phyloP scores from a whole-genome alignment of 2,329 filamentous ascomycete species.

The Ceratocystis cacaofunesta region DNA sequence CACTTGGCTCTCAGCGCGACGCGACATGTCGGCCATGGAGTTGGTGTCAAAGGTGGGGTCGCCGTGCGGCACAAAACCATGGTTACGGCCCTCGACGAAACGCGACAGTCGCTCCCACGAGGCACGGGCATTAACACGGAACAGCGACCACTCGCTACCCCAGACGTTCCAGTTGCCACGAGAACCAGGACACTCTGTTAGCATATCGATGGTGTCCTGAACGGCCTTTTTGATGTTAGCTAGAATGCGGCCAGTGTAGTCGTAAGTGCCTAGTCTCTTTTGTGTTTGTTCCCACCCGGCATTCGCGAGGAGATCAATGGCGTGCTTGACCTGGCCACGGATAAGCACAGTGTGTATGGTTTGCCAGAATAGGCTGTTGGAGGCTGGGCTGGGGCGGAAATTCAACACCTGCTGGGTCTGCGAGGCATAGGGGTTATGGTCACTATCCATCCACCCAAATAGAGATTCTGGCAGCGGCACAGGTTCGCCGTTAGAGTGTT shows the following conservation, averaged over 20 bases:
- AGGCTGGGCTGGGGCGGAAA: conserved; percentile 56
- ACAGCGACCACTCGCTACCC: conserved; percentile 68
- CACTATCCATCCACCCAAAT: conserved; percentile 65
- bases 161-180: conserved; percentile 68
- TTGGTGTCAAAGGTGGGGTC: conserved; percentile 26
- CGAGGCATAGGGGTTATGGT: conserved; percentile 57
- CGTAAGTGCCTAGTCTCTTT: conserved; percentile 48
- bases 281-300: conserved; percentile 68
- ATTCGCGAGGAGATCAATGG: conserved; percentile 51
- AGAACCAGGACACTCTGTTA: conserved; percentile 59
- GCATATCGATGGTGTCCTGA: conserved; percentile 49
- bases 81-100: conserved; percentile 55
- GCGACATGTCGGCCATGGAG: conserved; percentile 47
- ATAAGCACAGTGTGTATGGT: conserved; percentile 59
- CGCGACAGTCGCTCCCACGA: conserved; percentile 56
- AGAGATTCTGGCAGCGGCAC: conserved; percentile 59
- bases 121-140: conserved; percentile 58
- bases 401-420: conserved; percentile 51
- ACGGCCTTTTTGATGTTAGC: conserved; percentile 61
- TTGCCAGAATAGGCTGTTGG: conserved; percentile 72
- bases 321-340: conserved; percentile 56
- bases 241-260: conserved; percentile 63
- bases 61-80: conserved; percentile 26
- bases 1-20: conserved; percentile 72
- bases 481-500: conserved; percentile 27